Evolutionary conservation across 805 yeast genomes (phyloP), one percentile per base, ranked within the genome.

Genomic region (Hanseniaspora thailandica): DNA sequence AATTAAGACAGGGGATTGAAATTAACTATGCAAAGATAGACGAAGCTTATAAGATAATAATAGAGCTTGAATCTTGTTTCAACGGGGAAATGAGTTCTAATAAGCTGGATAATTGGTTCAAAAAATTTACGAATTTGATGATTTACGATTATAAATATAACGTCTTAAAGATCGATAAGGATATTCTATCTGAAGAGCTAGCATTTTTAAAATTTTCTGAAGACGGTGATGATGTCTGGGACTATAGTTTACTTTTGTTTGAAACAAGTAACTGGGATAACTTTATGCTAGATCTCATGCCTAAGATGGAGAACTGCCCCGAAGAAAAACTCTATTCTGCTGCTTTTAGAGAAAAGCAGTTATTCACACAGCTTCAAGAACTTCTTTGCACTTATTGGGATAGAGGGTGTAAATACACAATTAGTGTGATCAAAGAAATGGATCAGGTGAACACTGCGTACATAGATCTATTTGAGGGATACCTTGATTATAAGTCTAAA

Each of bases 121-220:
- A 23, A 8, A 43, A 50, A 7, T 50, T 50, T 43, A 50, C 54
- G n/a, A 50, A 45, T 13, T 19, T 50, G 5, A 13, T 50, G 22
- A 15, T 45, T 6, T 39, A 43, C 15, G 54, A 50, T 28, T 50
- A 50, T 19, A 50, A 35, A n/a, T 20, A 39, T 15, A 50, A 43
- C 3, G 36, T 20, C 19, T 34, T 26, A 15, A n/a, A 30, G 1
- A 26, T 28, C 10, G 30, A 41, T 12, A 36, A 30, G 9, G 44
- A 35, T 4, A 34, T 28, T 12, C 15, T 25, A 10, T 6, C 12
- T 7, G 47, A 41, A n/a, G 46, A 43, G 17, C 10, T 43, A 8
- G 35, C 19, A 20, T 44, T 43, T 31, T 13, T 41, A 10, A 22
- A 26, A 12, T n/a, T 50, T 26, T 22, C 30, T 35, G 22, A 19